Evolutionary conservation across 352 stramenopile genomes (phyloP), one percentile per base, ranked within the genome.

Genomic region (Phytophthora pini): DNA sequence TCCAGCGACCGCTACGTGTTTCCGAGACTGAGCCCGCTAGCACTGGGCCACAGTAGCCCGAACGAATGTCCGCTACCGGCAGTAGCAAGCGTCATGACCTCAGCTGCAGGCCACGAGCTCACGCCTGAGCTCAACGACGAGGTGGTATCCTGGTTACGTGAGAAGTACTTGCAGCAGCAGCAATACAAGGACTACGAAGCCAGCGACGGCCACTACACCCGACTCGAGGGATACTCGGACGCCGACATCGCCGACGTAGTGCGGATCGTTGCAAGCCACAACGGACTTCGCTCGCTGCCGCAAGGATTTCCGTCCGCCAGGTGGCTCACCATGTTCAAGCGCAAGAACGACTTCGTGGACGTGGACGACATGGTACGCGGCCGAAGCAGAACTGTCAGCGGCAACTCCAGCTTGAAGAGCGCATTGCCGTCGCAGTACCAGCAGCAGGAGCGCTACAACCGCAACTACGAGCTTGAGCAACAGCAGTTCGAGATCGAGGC

Each of bases 291-390:
- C 11, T 34, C 65, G 6, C 73, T 92, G 12, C 75, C 80, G 4
- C 11, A 64, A 3, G 70, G 77, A 41, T 90, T 92, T 31, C 79
- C 83, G 5, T 68, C 68, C 6, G 61, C 58, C 3, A 47, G 61
- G 15, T 92, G 83, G 83, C 78, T 92, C 45, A 27, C 68, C 40
- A 62, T 62, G 41, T 90, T 90, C 49, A 88, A 88, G 61, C 72
- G 73, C 10, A 68, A 81, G 20, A 84, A 92, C 47, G 71, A 74
- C 17, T 76, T 90, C 38, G 32, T 66, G 9, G 60, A 70, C 26
- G 56, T 77, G 31, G 48, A 66, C 38, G 65, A 56, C 20, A 56
- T 66, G 26, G 26, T 49, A 7, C 47, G 49, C 12, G 32, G 22
- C 17, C 59, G 51, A 15, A 58, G 20, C 47, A 65, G 46, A 53